phyloP scores from a whole-genome alignment of 2,329 filamentous ascomycete genomes.

The Curvularia eragrostidis region DNA sequence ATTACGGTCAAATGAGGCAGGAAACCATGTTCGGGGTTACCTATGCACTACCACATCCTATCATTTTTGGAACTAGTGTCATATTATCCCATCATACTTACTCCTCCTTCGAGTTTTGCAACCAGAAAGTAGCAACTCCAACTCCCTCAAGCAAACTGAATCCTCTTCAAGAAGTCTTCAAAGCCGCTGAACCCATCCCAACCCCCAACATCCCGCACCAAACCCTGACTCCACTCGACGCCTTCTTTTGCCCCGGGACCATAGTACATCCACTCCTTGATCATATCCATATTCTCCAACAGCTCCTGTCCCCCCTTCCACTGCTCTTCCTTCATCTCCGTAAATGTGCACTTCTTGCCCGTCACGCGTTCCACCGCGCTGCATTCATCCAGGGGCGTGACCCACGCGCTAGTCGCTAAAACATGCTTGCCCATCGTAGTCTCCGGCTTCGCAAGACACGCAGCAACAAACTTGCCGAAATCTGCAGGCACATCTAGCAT shows the following conservation, averaged over 20 bases:
- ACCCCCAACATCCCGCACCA: background rate
- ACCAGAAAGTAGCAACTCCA: background rate
- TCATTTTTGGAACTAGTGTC: background rate
- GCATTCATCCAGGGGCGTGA: conserved; percentile 19
- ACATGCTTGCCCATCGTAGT: background rate
- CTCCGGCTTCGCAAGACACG: background rate
- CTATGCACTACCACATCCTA: background rate
- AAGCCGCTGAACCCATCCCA: background rate
- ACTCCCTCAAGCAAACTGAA: background rate
- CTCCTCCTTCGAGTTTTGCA: too few species aligned
- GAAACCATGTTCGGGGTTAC: background rate
- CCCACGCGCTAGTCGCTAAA: background rate
- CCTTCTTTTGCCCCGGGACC: conserved; percentile 19
- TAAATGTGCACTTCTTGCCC: conserved; percentile 14
- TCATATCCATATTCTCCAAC: conserved; percentile 25
- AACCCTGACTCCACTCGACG: conserved; percentile 17
- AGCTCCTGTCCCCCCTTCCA: conserved; percentile 22
- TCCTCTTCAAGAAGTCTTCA: background rate
- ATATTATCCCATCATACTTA: too few species aligned
- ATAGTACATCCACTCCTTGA: conserved; percentile 22
- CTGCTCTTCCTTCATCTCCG: conserved; percentile 11
- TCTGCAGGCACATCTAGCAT: background rate
- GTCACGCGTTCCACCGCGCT: conserved; percentile 8
- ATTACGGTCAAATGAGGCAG: background rate
- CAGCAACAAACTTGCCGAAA: background rate